These are phyloP conservation scores for Bothriochloa decipiens DNA, from an alignment of 176 grass and related monocot genomes.

Conservation along the genomic window DNA sequence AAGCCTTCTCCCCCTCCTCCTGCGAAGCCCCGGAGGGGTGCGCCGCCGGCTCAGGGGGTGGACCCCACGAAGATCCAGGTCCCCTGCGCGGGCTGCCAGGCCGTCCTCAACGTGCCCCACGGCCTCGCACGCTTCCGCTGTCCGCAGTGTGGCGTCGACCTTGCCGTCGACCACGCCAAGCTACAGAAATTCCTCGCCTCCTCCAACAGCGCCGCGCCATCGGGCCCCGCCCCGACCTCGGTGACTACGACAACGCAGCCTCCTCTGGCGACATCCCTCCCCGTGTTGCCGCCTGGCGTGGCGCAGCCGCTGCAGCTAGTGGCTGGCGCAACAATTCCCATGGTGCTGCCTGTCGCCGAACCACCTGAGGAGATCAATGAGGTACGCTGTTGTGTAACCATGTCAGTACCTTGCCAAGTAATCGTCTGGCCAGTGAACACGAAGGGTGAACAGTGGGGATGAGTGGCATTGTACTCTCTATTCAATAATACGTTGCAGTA, in stretches of 20 bases:
- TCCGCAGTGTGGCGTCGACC: conserved; percentile 84
- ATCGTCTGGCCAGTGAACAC: too few relatives aligned
- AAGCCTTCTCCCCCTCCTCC: conserved; percentile 10
- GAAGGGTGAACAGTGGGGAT: neutral
- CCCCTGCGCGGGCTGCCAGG: conserved; percentile 50
- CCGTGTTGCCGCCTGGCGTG: conserved; percentile 34
- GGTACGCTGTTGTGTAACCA: conserved; percentile 31
- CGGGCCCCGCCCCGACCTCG: neutral
- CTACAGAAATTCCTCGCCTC: conserved; percentile 52
- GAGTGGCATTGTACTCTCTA: conserved; percentile 7
- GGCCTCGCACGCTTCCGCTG: conserved; percentile 84
- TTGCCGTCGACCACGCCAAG: conserved; percentile 72
- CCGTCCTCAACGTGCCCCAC: conserved; percentile 75
- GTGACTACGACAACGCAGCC: neutral
- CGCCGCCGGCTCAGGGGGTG: conserved; percentile 33
- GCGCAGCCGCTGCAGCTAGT: conserved; percentile 35
- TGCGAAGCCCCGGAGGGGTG: conserved; percentile 16
- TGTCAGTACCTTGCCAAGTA: neutral
- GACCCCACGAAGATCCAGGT: conserved; percentile 46
- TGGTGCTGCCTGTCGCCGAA: conserved; percentile 40
- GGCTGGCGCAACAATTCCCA: conserved; percentile 27
- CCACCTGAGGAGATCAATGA: conserved; percentile 78
- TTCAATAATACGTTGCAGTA: neutral
- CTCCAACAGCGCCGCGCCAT: conserved; percentile 20
- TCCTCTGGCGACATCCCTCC: conserved; percentile 10